Evolutionary conservation across 2,329 filamentous ascomycete species (phyloP).

Genomic region (Hortaea werneckii): DNA sequence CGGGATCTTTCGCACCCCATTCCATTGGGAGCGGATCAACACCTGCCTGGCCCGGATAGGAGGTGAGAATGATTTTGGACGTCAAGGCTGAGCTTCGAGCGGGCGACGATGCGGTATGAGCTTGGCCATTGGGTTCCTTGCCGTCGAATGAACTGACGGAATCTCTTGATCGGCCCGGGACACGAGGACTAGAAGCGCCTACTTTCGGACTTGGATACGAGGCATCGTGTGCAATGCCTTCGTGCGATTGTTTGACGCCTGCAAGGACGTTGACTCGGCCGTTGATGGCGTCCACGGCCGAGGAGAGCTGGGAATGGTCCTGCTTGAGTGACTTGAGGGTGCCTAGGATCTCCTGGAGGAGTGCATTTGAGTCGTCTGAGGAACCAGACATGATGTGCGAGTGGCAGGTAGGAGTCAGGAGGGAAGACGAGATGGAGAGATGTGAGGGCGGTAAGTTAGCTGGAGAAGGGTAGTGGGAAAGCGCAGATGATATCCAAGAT

Average conservation of each 20-base stretch:
- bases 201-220: conserved; percentile 16
- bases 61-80: conserved; percentile 61
- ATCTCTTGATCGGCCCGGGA: conserved; percentile 14
- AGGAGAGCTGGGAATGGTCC: conserved; percentile 46
- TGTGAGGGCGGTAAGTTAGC: too few relatives aligned
- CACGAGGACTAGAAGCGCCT: conserved; percentile 9
- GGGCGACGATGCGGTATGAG: conserved; percentile 9
- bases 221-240: conserved; percentile 33
- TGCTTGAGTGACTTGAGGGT: conserved; percentile 46
- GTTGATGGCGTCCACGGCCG: conserved; percentile 50
- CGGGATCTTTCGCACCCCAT: conserved; percentile 73
- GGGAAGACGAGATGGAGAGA: too few relatives aligned
- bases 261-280: conserved; percentile 52
- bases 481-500: too few relatives aligned
- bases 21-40: conserved; percentile 83
- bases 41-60: conserved; percentile 87
- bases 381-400: neutral
- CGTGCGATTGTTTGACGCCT: conserved; percentile 47
- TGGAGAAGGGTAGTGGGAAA: too few relatives aligned
- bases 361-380: conserved; percentile 11
- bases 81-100: conserved; percentile 34
- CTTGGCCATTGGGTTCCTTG: conserved; percentile 11
- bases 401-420: neutral
- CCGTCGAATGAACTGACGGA: conserved; percentile 17
- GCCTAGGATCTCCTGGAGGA: conserved; percentile 46